Evolutionary conservation across 495 filamentous ascomycete species (phyloP).

Genomic region (Tuber melanosporum): DNA sequence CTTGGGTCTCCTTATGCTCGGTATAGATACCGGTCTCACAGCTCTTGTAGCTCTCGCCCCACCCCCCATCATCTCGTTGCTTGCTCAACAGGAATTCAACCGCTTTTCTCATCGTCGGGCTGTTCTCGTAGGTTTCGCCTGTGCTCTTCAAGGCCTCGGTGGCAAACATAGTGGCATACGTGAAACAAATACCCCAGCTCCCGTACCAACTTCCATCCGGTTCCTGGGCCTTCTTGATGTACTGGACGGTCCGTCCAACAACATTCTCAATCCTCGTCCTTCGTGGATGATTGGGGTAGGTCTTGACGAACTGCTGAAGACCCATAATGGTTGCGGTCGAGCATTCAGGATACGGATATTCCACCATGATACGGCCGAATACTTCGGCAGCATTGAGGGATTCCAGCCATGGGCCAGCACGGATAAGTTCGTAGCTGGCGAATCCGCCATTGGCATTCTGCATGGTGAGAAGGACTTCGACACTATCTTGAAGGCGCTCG

Average conservation of each 20-base stretch:
- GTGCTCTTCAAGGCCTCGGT: slow-evolving; percentile 74
- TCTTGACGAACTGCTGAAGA: slow-evolving; percentile 70
- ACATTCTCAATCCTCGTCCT: slow-evolving; percentile 65
- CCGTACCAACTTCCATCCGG: slow-evolving; percentile 90
- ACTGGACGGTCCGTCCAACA: slow-evolving; percentile 63
- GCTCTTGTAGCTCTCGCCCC: slow-evolving; percentile 90
- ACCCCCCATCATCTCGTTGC: slow-evolving; percentile 83
- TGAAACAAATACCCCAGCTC: slow-evolving; percentile 95
- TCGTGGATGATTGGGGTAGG: slow-evolving; percentile 69
- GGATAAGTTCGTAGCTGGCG: slow-evolving; percentile 77
- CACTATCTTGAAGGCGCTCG: slow-evolving; percentile 71
- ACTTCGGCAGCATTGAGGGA: slow-evolving; percentile 91
- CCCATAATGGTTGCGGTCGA: slow-evolving; percentile 93
- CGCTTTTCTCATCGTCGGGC: slow-evolving; percentile 59
- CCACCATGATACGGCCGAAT: slow-evolving; percentile 94
- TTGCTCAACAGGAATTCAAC: slow-evolving; percentile 80
- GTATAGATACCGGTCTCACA: slow-evolving; percentile 57
- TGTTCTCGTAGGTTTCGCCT: slow-evolving; percentile 74
- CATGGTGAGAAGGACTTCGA: slow-evolving; percentile 86
- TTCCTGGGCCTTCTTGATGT: slow-evolving; percentile 74
- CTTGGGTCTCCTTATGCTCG: slow-evolving; percentile 63
- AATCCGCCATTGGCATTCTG: slow-evolving; percentile 86
- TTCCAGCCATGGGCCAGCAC: slow-evolving; percentile 71
- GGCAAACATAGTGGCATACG: slow-evolving; percentile 93
- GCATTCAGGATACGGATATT: slow-evolving; percentile 96